These are phyloP conservation scores for Chlamydomonas sp. DNA, from an alignment of 139 green algal species.

Conservation along the genomic window DNA sequence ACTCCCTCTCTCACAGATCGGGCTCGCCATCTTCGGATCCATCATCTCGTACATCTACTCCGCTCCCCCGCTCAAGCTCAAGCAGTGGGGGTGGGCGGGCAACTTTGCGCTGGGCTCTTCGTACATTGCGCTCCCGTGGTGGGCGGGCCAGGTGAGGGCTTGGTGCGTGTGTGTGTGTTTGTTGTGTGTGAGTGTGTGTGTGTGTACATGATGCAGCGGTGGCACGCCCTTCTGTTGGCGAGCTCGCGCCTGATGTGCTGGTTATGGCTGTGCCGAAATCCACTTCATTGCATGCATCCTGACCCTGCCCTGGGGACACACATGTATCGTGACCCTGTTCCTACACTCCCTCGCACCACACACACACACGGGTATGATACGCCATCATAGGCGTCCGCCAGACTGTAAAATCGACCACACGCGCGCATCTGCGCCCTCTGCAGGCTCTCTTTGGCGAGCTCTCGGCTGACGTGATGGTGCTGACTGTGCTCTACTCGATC, in stretches of 20 bases:
- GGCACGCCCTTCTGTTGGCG: neutral
- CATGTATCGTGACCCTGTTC: neutral
- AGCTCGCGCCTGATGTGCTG: neutral
- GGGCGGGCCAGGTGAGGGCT: constrained; percentile 68
- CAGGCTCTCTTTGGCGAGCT: constrained; percentile 93
- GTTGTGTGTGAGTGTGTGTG: constrained; percentile 15
- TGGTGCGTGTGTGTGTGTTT: neutral
- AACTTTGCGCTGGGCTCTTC: constrained; percentile 93
- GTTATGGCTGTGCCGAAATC: neutral
- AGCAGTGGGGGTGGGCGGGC: constrained; percentile 87
- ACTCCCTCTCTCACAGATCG: constrained; percentile 34
- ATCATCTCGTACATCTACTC: constrained; percentile 99
- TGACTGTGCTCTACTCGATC: constrained; percentile 95
- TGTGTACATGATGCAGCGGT: neutral
- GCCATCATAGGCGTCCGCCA: too few relatives aligned
- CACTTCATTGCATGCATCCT: neutral
- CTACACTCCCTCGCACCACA: neutral
- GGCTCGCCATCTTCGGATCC: constrained; percentile 81
- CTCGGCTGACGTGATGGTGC: constrained; percentile 79
- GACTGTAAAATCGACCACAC: too few relatives aligned
- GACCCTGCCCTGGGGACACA: neutral
- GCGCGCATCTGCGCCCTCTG: neutral
- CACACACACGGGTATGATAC: too few relatives aligned
- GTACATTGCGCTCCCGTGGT: constrained; percentile 97
- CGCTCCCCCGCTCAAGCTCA: constrained; percentile 95